phyloP scores from a whole-genome alignment of 129 eudicot species.

The Oenanthe sinensis region DNA sequence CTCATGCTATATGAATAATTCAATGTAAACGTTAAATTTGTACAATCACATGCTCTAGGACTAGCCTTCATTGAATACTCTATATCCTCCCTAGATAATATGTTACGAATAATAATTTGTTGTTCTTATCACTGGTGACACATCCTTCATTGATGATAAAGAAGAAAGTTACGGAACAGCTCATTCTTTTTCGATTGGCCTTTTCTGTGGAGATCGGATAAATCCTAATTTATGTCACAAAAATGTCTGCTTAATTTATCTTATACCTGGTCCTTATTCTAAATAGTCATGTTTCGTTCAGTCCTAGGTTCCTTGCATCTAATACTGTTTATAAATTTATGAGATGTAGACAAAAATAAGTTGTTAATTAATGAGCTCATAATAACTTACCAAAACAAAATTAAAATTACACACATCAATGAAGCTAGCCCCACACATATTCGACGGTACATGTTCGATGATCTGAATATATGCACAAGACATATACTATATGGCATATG shows the following conservation, averaged over 20 bases:
- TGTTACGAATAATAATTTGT: neutral
- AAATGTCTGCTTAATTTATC: neutral
- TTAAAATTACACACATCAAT: neutral
- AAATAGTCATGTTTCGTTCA: neutral
- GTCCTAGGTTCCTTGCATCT: neutral
- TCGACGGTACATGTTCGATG: neutral
- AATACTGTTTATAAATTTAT: neutral
- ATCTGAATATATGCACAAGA: neutral
- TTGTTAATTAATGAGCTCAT: neutral
- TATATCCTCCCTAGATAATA: neutral
- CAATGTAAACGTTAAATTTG: neutral
- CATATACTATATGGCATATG: neutral
- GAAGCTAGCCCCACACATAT: neutral
- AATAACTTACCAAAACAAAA: neutral
- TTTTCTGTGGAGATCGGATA: neutral
- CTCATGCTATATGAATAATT: neutral
- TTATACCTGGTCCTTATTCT: neutral
- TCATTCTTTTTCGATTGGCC: neutral
- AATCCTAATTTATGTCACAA: neutral
- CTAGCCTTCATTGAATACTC: neutral
- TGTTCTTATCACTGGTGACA: neutral
- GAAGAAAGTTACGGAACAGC: neutral
- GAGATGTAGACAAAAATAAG: neutral
- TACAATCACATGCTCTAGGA: too few relatives aligned
- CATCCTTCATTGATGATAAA: neutral